A percentile compares a stretch with the other conserved stretches of the same genome.
Conservation (phyloP, 306 rosid species). For the Phaseolus lunatus region DNA sequence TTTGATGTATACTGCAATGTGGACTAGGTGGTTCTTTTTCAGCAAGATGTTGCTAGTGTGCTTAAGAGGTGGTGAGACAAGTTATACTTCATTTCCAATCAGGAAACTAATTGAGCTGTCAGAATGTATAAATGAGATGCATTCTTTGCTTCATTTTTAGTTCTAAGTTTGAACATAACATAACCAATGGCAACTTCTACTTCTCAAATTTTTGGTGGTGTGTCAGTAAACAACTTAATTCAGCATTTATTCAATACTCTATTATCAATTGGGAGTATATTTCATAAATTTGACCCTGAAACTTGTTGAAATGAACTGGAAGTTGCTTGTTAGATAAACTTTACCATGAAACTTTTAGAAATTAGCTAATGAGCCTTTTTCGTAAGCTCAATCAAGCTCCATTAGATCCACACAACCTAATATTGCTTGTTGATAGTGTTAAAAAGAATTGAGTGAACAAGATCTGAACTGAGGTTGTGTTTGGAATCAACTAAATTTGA, state of each 20-base stretch:
- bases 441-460: not conserved
- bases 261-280: not conserved
- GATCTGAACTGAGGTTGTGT: not conserved
- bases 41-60: not conserved
- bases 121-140: constrained; percentile 10
- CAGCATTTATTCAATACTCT: not conserved
- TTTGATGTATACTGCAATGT: not conserved
- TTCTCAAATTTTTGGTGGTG: not conserved
- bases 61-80: not conserved
- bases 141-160: not conserved
- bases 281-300: not conserved
- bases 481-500: not conserved
- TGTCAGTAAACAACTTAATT: not conserved
- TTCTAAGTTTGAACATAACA: not conserved
- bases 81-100: not conserved
- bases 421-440: not conserved
- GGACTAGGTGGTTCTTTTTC: not conserved
- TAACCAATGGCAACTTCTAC: not conserved
- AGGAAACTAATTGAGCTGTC: not conserved
- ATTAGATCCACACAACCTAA: not conserved
- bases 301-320: not conserved
- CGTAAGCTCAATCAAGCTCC: not conserved
- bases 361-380: not conserved
- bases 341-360: not conserved
- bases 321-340: not conserved